Evolutionary conservation across 1,284 basidiomycete genomes (phyloP), one percentile per base, ranked within the genome.

Genomic region (Trichosporon sp.): DNA sequence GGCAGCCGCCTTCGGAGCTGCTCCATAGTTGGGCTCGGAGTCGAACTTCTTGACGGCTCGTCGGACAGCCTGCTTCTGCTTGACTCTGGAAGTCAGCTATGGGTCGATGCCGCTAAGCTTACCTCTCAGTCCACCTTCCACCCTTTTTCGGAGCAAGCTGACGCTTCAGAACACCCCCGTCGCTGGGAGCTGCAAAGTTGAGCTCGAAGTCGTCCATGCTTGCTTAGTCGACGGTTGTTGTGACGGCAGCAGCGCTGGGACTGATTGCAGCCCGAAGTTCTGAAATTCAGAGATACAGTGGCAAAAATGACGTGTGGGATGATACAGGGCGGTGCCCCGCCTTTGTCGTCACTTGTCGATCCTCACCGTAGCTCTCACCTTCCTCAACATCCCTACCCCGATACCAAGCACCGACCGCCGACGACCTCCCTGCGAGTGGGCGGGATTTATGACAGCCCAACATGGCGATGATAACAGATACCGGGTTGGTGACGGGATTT

Each of bases 111-210:
- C 2, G 1, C 4, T 5, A 61, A 2, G 83, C 86, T 73, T 75
- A 91, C 93, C 92, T 88, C 77, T 95, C 92, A 12, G 91, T 93
- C 92, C 92, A 94, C 81, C 91, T 86, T 5, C 92, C 91, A 32
- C 91, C 90, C 79, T 91, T 93, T 77, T 89, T 79, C 32, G 79
- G 71, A 7, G 71, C 75, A 2, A 76, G 72, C 68, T 77, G 76
- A 35, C 76, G 70, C 35, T 68, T 63, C 35, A 68, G 61, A 10
- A 31, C 70, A 5, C 65, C 72, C 2, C 71, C 75, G 1, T 66
- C 61, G 2, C 78, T 68, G 10, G 75, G 61, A 1, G 81, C 71
- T 0, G 84, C 81, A 65, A 84, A 81, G 76, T 84, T 84, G 74
- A 85, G 80, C 75, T 84, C 81, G 56, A 84, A 80, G 77, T 85